These are phyloP conservation scores for Acer campestre DNA, from an alignment of 345 rosid species.

Conservation along the genomic window DNA sequence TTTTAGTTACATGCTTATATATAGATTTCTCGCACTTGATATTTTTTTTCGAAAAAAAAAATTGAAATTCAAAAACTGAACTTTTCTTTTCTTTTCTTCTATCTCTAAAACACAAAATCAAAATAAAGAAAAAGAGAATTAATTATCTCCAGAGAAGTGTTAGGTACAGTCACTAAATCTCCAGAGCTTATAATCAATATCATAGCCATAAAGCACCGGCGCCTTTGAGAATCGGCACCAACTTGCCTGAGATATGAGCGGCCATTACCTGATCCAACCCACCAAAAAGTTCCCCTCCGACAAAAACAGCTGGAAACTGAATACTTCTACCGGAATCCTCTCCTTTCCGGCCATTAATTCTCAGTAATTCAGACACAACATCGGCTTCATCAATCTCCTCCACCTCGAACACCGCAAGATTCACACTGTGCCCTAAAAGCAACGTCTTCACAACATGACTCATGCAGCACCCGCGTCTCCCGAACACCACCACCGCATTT, in stretches of 20 bases:
- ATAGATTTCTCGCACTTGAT: no score
- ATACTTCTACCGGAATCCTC: slow-evolving; percentile 19
- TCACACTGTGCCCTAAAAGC: slow-evolving; percentile 72
- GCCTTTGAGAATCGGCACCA: slow-evolving; percentile 79
- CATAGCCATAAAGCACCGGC: slow-evolving; percentile 88
- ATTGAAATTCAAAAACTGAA: neutral
- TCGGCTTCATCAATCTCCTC: slow-evolving; percentile 53
- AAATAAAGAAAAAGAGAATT: no score
- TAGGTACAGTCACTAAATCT: neutral
- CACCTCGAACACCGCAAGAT: slow-evolving; percentile 64
- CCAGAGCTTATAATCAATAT: neutral
- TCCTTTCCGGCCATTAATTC: slow-evolving; percentile 14
- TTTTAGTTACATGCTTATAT: no score
- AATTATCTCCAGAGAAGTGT: no score
- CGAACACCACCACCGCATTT: slow-evolving; percentile 65
- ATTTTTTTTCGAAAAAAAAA: neutral
- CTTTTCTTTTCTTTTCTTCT: neutral
- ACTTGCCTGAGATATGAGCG: slow-evolving; percentile 77
- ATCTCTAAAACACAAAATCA: neutral
- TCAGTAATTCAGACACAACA: slow-evolving; percentile 39
- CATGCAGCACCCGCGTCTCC: slow-evolving; percentile 76
- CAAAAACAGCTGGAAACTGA: slow-evolving; percentile 72
- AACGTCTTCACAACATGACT: slow-evolving; percentile 68
- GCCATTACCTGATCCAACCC: slow-evolving; percentile 85
- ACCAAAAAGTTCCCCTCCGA: slow-evolving; percentile 85